Evolutionary conservation across 352 stramenopile genomes (phyloP), one percentile per base, ranked within the genome.

Genomic region (Globisporangium barbulae): DNA sequence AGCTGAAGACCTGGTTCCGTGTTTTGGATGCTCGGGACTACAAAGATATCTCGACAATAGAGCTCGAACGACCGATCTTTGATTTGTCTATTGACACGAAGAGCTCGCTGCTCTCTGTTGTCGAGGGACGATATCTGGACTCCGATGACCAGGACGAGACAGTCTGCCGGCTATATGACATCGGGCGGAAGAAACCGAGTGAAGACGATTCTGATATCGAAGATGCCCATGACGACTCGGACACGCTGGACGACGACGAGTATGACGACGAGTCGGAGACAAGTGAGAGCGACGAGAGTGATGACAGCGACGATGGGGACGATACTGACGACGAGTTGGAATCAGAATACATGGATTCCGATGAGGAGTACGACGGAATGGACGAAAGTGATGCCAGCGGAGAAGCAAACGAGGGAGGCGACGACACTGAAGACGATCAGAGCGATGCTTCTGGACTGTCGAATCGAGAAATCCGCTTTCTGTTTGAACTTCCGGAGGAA

Each of bases 161-260:
- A 0, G 77, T 93, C 19, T 96, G 85, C 41, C 83, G 85, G 15
- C 66, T 96, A n/a, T 97, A 97, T 47, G 89, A 97, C 45, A 81
- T 96, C 52, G 89, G 89, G 9, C 76, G 89, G 2, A 94, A 91
- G 57, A 85, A 87, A 1, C 81, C 86, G 12, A 84, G 85, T 48
- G 89, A 97, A 68, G 88, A 91, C 57, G 89, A 97, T 60, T 97
- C 89, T 8, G 89, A 97, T 61, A 71, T 89, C 21, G 89, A 97
- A 66, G 83, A 93, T 55, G 82, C 66, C 12, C 67, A 87, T 15
- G 82, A 88, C 8, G 83, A 85, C 3, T 90, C 80, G 31, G 82
- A 91, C 41, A 75, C 75, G 5, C 71, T 91, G 54, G 83, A 94
- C 19, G 83, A 92, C 49, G 83, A 92, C 44, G 86, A 94, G 50